phyloP scores from a whole-genome alignment of 257 asterid species.

The Fraxinus cuspidata region DNA sequence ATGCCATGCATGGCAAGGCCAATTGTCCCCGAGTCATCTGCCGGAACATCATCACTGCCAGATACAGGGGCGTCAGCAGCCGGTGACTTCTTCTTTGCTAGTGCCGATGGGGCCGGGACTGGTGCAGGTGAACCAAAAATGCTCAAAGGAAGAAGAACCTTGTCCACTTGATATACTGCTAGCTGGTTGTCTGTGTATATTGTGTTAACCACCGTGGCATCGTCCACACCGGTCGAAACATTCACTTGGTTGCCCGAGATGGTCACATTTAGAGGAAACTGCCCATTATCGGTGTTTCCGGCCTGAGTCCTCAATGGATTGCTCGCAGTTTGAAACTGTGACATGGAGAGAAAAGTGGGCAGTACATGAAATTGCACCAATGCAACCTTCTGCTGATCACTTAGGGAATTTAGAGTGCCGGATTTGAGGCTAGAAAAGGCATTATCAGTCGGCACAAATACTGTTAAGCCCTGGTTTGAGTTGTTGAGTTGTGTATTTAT shows the following conservation, averaged over 20 bases:
- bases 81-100: constrained; percentile 36
- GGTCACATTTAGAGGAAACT: constrained; percentile 75
- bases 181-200: constrained; percentile 67
- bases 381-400: constrained; percentile 69
- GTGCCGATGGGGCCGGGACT: constrained; percentile 54
- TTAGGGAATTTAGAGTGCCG: constrained; percentile 72
- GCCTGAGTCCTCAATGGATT: constrained; percentile 88
- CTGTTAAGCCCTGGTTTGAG: constrained; percentile 70
- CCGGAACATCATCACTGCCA: constrained; percentile 43
- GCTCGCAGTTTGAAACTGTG: constrained; percentile 85
- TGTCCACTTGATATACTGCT: constrained; percentile 79
- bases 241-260: constrained; percentile 78
- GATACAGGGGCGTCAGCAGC: constrained; percentile 50
- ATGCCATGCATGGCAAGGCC: constrained; percentile 42
- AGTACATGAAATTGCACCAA: constrained; percentile 70
- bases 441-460: constrained; percentile 79
- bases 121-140: constrained; percentile 70
- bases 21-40: constrained; percentile 50
- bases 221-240: constrained; percentile 69
- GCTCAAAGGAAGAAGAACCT: constrained; percentile 76
- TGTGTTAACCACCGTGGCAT: constrained; percentile 65
- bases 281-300: constrained; percentile 53
- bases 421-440: constrained; percentile 65
- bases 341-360: constrained; percentile 51
- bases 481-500: constrained; percentile 81